Evolutionary conservation across 1,284 basidiomycete genomes (phyloP), one percentile per base, ranked within the genome.

Genomic region (Cryptococcus wingfieldii): DNA sequence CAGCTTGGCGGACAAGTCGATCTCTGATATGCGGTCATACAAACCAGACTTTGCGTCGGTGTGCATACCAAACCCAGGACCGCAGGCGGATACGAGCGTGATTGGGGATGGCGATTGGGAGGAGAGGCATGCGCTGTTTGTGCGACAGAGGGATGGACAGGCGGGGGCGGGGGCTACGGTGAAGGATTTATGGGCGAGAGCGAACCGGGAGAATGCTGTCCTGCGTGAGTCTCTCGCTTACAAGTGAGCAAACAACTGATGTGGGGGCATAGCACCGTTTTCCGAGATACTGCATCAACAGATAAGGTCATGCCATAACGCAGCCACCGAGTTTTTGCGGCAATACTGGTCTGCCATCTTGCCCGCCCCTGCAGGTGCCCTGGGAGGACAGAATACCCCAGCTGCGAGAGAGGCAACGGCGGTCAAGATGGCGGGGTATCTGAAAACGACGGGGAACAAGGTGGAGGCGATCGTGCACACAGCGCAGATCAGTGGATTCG

Each of bases 291-390:
- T 97, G 23, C 84, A 90, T 62, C 81, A 85, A 50, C 86, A 90
- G 71, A 87, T 97, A 82, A 84, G 85, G 9, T 88, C 89, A 0
- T 89, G 89, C 65, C 92, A 97, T 69, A 92, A 90, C 0, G 87
- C 93, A 1, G 88, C 93, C 2, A 93, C 90, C 64, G 95, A 99
- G 75, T 97, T 98, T 72, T 80, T 99, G 10, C 84, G 95, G 10
- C 95, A 98, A 71, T 98, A 93, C 71, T 98, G 94, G 93, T 82
- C 87, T 10, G 83, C 91, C 0, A 83, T 90, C 50, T 87, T 94
- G 55, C 94, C 94, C 1, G 83, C 88, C 2, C 68, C 69, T 5
- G 77, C 83, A 0, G 79, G 81, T 18, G 86, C 89, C 37, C 69
- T 81, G 13, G 70, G 63, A 28, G 57, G 63, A 1, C 59, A 59